Evolutionary conservation across 2,329 filamentous ascomycete species (phyloP), one percentile per base, ranked within the genome.

Genomic region (Pseudocercospora vitis): DNA sequence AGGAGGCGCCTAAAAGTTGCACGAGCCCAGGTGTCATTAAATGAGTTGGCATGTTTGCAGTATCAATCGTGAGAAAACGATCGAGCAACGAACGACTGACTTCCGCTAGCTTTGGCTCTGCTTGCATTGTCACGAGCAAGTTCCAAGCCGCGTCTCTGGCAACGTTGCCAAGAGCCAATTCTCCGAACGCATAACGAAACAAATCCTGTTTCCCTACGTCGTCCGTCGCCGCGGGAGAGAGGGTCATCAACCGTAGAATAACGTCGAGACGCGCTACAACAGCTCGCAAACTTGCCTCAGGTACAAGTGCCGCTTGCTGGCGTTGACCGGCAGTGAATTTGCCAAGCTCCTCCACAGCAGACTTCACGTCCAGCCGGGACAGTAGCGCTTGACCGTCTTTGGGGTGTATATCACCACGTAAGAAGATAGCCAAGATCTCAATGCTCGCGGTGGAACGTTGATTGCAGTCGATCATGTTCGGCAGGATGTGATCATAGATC

Each of bases 211-310:
- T 40, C 7, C 50, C 33, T 2, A 46, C 53, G 8, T 56, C 57
- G 18, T 52, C 40, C 35, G 48, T 35, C 3, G 49, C 29, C 7
- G 24, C 24, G 6, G 28, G 48, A 7, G 53, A 35, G 11, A 59
- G 31, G n/a, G 53, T 47, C 31, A 63, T 48, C 21, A 65, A 50
- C 12, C 77, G 76, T 33, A 79, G 76, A 16, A 88, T 77, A 62
- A 89, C 87, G 1, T 84, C 78, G 31, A 88, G 77, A 28, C 62
- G 49, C 2, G 40, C n/a, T 6, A 39, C 47, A 2, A 60, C 29
- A 12, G 44, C 56, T 11, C 48, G 35, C 19, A 53, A 8, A 26
- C 28, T 31, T 5, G 28, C 31, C 4, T 53, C 46, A 9, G 46
- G 7, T 9, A 19, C 19, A 12, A 11, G 18, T 14, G 19, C 16